Conservation (phyloP, 768 basidiomycete species). For the Crassisporium funariophilum region DNA sequence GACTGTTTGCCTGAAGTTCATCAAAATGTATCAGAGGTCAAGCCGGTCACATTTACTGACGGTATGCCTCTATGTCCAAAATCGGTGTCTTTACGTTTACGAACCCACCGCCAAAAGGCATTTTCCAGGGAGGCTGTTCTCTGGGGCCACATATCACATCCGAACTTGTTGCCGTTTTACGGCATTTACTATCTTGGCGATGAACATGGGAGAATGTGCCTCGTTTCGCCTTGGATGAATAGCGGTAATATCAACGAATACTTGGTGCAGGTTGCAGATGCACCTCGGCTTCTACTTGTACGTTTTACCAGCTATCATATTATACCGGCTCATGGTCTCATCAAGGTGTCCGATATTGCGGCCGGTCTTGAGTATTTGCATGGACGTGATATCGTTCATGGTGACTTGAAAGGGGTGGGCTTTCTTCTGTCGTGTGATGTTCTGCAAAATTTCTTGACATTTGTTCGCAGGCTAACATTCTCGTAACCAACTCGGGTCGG, state of each 20-base stretch:
- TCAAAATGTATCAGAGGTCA: constrained; percentile 25
- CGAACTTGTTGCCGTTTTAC: constrained; percentile 40
- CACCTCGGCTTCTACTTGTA: constrained; percentile 16
- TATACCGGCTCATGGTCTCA: neutral
- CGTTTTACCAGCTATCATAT: neutral
- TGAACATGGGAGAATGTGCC: constrained; percentile 28
- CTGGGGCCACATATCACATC: constrained; percentile 32
- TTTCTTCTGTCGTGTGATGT: neutral
- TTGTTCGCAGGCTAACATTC: constrained; percentile 42
- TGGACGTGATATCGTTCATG: constrained; percentile 39
- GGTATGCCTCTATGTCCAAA: too few species aligned
- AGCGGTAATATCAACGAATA: constrained; percentile 36
- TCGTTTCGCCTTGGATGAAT: constrained; percentile 42
- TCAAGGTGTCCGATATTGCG: constrained; percentile 34
- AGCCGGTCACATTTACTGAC: constrained; percentile 21
- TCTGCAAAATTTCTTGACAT: neutral
- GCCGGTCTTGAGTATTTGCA: constrained; percentile 36
- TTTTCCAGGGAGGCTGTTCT: constrained; percentile 31
- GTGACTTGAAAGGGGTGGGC: constrained; percentile 46
- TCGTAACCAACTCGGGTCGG: constrained; percentile 39
- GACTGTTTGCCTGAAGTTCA: constrained; percentile 28
- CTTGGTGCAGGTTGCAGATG: constrained; percentile 16
- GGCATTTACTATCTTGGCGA: constrained; percentile 33
- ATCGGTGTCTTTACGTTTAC: neutral
- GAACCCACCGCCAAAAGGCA: constrained; percentile 15